These are phyloP conservation scores for Peronosclerospora sorghi DNA, from an alignment of 352 stramenopile species.

Conservation along the genomic window DNA sequence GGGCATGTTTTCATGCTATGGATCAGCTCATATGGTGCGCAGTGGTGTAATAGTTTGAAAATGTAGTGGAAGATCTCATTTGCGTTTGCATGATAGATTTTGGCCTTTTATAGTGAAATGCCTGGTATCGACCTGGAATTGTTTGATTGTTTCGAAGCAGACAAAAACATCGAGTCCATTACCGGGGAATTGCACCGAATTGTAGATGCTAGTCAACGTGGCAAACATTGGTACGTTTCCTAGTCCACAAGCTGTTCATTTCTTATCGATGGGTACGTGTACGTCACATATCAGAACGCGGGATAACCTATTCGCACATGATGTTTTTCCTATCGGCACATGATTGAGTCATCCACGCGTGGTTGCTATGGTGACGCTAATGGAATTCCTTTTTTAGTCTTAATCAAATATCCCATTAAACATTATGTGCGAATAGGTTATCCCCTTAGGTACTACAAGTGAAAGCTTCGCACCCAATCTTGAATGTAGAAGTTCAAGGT, in stretches of 20 bases:
- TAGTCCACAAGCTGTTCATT: neutral
- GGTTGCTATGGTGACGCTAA: too few relatives aligned
- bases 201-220: slow-evolving; percentile 33
- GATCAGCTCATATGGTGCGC: slow-evolving; percentile 54
- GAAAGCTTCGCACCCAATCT: too few relatives aligned
- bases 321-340: too few relatives aligned
- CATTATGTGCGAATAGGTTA: too few relatives aligned
- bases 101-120: slow-evolving; percentile 84
- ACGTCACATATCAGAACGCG: too few relatives aligned
- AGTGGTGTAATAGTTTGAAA: neutral
- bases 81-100: slow-evolving; percentile 31
- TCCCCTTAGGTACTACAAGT: too few relatives aligned
- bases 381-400: too few relatives aligned
- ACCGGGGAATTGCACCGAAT: slow-evolving; percentile 66
- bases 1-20: slow-evolving; percentile 82
- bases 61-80: neutral
- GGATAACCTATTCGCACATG: too few relatives aligned
- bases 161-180: slow-evolving; percentile 65
- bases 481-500: too few relatives aligned
- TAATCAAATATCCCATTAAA: too few relatives aligned
- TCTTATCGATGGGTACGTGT: neutral
- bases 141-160: slow-evolving; percentile 70
- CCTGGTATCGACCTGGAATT: slow-evolving; percentile 55
- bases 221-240: slow-evolving; percentile 17
- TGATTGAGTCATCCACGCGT: too few relatives aligned